Evolutionary conservation across 768 basidiomycete species (phyloP), one percentile per base, ranked within the genome.

Genomic region (Cystobasidium tubakii): DNA sequence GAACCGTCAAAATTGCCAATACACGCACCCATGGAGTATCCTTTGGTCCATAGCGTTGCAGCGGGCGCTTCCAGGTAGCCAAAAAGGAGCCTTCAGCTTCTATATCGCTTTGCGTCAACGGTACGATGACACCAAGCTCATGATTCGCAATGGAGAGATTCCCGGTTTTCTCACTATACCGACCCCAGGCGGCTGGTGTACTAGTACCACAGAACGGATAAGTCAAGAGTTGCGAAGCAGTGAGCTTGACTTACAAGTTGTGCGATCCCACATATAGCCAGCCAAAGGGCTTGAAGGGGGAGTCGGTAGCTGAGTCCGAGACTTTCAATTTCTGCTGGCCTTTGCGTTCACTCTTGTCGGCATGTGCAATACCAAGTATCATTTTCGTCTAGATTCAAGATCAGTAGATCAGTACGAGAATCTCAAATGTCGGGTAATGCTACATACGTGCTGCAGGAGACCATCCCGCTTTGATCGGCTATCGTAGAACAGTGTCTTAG

Each of bases 1-100:
- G 29, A 39, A 15, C 12, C 34, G 27, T 17, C 27, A 25, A 12
- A n/a, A 29, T 10, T 4, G 27, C 10, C 23, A 39, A 46, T 27
- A 7, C n/a, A 31, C 66, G 17, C 44, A 69, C 66, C 69, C 69
- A 71, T n/a, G 69, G 69, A 25, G 55, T 71, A 36, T 71, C 69
- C n/a, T 43, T 55, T 7, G 29, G 25, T 23, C 55, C 36, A 60
- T 71, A 71, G 6, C 25, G 21, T 7, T 39, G 31, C 15, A 71
- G 29, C 54, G 69, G 69, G n/a, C 69, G 29, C 55, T 71, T 60
- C 69, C 69, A 71, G 19, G 69, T 71, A 27, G 53, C 55, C 13
- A 71, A 19, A n/a, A 55, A 34, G 34, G 29, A 36, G 6, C 50
- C 69, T 42, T 60, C 34, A 10, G 12, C 21, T 53, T 71, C 53